Base-by-base conservation (phyloP, 2,329 filamentous ascomycete genomes). In the Pyrenophora teres region DNA sequence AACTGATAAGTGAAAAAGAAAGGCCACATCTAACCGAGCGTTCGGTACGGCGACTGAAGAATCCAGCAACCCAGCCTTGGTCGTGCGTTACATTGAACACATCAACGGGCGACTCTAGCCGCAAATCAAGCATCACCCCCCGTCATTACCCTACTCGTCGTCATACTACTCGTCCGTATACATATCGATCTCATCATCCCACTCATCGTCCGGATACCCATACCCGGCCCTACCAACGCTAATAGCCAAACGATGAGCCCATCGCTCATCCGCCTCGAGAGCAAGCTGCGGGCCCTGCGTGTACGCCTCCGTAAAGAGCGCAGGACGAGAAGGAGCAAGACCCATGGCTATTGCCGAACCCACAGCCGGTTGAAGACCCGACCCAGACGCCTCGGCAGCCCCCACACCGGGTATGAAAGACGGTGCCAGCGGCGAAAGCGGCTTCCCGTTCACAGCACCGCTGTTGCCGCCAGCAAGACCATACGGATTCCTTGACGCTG, bases 401-500 rank as follows among this genome's bases (percentile, higher is more conserved):
- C 8, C 6, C 15, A n/a, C 5, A 30, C 3, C 16, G 3, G 42
- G 42, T 1, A 8, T 8, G 23, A 45, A 45, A 15, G 32, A 25
- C 8, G 19, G 16, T 9, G 46, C 32, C 8, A 23, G 8, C 1
- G 46, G 27, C 3, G 40, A 42, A 12, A 38, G 39, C 18, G 4
- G 19, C 27, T 30, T 30, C 27, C 27, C 27, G 10, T 9, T 9
- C 10, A 30, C 21, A 19, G 5, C 12, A 19, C 8, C 30, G 25
- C 13, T 7, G 7, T 30, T 21, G 19, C 19, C 3, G 19, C 19
- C 3, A 9, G 31, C 49, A 16, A 59, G n/a, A 12, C 57, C 57
- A 55, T 59, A 57, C 39, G 54, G 50, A 35, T 48, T 43, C 30
- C 7, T 21, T 2, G 16, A n/a, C 2, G 40, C 44, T 10, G 16